These are phyloP conservation scores for Alternaria sp. DNA, from an alignment of 2,329 filamentous ascomycete genomes.

Conservation along the genomic window DNA sequence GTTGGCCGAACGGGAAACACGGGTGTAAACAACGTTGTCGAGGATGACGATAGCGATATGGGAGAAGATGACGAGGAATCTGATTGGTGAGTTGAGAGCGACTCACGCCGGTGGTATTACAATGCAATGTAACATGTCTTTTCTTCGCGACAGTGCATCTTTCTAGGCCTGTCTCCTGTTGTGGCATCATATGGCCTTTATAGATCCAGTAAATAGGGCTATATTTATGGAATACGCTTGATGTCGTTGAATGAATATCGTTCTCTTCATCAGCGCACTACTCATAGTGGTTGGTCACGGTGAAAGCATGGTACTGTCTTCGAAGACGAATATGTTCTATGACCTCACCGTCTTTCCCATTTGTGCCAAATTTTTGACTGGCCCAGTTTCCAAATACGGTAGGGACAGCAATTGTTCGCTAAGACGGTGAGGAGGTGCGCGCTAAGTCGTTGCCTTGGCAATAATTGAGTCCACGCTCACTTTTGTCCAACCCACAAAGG, in stretches of 20 bases:
- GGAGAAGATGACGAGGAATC: neutral
- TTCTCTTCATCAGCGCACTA: neutral
- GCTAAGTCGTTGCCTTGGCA: neutral
- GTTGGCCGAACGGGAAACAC: neutral
- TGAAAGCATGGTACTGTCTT: too few species aligned
- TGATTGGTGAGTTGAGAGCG: neutral
- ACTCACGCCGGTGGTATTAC: neutral
- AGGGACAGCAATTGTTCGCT: neutral
- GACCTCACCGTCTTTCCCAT: too few species aligned
- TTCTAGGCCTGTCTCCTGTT: neutral
- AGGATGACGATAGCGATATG: neutral
- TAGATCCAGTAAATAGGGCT: neutral
- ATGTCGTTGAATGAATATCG: too few species aligned
- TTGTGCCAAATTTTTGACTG: too few species aligned
- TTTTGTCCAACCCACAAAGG: neutral
- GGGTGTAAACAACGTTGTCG: neutral
- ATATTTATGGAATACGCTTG: rapidly evolving
- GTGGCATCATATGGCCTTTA: neutral
- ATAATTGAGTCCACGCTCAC: neutral
- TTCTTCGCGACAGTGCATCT: neutral
- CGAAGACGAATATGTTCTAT: too few species aligned
- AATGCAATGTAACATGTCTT: neutral
- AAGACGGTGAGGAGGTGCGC: neutral
- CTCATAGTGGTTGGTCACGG: neutral
- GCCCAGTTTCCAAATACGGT: too few species aligned